These are phyloP conservation scores for Yamadazyma triangularis DNA, from an alignment of 1,139 yeast species.

Conservation along the genomic window DNA sequence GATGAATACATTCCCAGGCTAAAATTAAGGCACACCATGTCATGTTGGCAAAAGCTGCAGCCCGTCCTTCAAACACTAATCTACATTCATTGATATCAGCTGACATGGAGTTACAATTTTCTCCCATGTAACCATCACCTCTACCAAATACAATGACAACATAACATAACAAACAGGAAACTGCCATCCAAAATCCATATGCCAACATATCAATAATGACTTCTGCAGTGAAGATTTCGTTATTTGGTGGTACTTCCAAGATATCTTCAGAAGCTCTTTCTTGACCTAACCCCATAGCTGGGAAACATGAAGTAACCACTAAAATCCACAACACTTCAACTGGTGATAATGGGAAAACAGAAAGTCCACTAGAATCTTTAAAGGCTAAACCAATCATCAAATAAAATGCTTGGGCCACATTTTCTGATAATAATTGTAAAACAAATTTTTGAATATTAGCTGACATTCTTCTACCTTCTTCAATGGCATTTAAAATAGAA, in stretches of 20 bases:
- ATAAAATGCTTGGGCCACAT: conserved; percentile 73
- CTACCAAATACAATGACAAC: conserved; percentile 60
- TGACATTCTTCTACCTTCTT: conserved; percentile 81
- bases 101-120: conserved; percentile 47
- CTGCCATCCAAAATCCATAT: conserved; percentile 74
- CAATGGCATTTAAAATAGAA: conserved; percentile 71
- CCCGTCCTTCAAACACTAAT: conserved; percentile 72
- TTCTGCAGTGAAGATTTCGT: conserved; percentile 65
- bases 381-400: conserved; percentile 71
- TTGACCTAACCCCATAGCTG: conserved; percentile 84
- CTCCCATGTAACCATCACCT: conserved; percentile 68
- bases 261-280: conserved; percentile 65
- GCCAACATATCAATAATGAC: conserved; percentile 68
- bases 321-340: conserved; percentile 79
- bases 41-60: conserved; percentile 79
- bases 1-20: conserved; percentile 89
- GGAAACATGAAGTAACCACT: conserved; percentile 76
- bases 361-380: conserved; percentile 51
- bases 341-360: conserved; percentile 76
- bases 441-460: conserved; percentile 79
- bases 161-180: conserved; percentile 65
- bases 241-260: conserved; percentile 62
- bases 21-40: conserved; percentile 86
- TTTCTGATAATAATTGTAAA: conserved; percentile 72
- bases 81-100: conserved; percentile 36